Percentiles rank a stretch among this genome's conserved stretches.
Evolutionary conservation across 305 asterid species (phyloP).

Genomic region (Solanum hybrid): DNA sequence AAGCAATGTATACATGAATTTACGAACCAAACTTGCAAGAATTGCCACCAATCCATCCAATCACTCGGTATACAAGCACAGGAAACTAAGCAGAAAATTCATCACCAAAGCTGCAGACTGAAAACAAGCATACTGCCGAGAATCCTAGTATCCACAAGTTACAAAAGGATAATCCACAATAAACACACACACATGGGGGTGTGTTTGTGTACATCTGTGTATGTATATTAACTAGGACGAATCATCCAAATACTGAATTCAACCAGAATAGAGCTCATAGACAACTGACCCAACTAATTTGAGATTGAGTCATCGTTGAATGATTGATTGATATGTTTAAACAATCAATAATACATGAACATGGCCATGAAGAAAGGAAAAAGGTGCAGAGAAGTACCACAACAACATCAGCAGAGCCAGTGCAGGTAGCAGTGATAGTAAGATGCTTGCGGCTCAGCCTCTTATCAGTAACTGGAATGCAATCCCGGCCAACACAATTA

Average conservation of each 20-base stretch:
- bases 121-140: not conserved
- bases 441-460: constrained; percentile 85
- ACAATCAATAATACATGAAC: not conserved
- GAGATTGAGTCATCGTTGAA: not conserved
- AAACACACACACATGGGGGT: not conserved
- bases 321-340: not conserved
- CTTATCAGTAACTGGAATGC: constrained; percentile 57
- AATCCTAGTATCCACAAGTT: not conserved
- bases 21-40: not conserved
- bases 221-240: not conserved
- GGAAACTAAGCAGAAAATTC: not conserved
- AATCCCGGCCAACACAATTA: constrained; percentile 68
- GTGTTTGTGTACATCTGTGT: not conserved
- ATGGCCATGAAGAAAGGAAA: not conserved
- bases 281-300: not conserved
- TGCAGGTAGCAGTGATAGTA: constrained; percentile 27
- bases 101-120: not conserved
- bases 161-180: not conserved
- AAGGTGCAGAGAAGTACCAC: constrained; percentile 33
- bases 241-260: not conserved
- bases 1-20: not conserved
- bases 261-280: not conserved
- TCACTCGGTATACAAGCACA: not conserved
- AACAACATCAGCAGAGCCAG: constrained; percentile 51
- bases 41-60: not conserved